A percentile compares a stretch with the other conserved stretches of the same genome.
phyloP scores from a whole-genome alignment of 2,329 filamentous ascomycete species.

The Aspergillus amoenus region DNA sequence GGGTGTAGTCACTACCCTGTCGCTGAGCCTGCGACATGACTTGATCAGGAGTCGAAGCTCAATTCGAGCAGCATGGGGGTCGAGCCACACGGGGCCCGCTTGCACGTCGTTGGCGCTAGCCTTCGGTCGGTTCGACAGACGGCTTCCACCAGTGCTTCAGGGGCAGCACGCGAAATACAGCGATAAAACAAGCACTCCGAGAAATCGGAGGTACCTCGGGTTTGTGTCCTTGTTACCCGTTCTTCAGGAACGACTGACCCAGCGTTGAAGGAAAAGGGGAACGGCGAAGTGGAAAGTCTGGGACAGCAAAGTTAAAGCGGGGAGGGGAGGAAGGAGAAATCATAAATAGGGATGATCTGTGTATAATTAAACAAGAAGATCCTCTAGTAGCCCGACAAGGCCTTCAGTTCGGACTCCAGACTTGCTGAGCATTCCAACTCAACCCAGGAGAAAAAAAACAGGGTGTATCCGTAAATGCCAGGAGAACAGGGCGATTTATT shows the following conservation, averaged over 20 bases:
- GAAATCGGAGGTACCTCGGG: neutral
- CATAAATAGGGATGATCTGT: conserved; percentile 8
- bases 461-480: neutral
- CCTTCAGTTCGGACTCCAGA: neutral
- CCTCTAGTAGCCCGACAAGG: neutral
- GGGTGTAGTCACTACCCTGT: conserved; percentile 28
- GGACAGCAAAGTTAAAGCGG: conserved; percentile 5
- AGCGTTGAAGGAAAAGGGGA: conserved; percentile 2
- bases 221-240: neutral
- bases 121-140: conserved; percentile 14
- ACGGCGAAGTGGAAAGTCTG: neutral
- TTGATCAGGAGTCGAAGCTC: conserved; percentile 21
- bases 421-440: neutral
- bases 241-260: conserved; percentile 4
- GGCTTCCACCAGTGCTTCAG: conserved; percentile 13
- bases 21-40: conserved; percentile 38
- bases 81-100: conserved; percentile 12
- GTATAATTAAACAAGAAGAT: conserved; percentile 10
- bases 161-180: conserved; percentile 8
- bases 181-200: neutral
- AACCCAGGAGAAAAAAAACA: conserved; percentile 5
- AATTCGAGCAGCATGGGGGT: conserved; percentile 12
- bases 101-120: conserved; percentile 17
- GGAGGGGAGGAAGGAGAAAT: conserved; percentile 6
- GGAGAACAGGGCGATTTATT: neutral